phyloP scores from a whole-genome alignment of 2,329 filamentous ascomycete genomes.

The Zarea fungicola region DNA sequence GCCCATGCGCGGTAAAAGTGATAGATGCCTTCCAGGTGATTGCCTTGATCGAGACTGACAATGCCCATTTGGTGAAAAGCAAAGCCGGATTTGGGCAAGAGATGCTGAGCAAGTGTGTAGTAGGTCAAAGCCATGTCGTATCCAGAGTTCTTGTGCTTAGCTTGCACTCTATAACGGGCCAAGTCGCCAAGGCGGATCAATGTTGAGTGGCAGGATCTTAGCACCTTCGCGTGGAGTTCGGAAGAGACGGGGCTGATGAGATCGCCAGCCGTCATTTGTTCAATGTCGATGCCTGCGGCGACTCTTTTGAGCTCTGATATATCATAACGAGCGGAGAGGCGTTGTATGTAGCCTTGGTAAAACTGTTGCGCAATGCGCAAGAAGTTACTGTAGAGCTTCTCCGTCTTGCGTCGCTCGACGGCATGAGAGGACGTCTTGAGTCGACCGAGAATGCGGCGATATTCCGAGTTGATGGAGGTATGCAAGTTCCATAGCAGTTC shows the following conservation, averaged over 20 bases:
- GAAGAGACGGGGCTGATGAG: conserved; percentile 40
- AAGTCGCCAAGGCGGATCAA: conserved; percentile 87
- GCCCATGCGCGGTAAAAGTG: conserved; percentile 81
- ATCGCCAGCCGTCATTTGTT: conserved; percentile 37
- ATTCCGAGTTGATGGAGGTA: conserved; percentile 69
- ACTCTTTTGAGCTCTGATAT: conserved; percentile 45
- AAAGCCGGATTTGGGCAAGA: conserved; percentile 73
- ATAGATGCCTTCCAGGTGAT: conserved; percentile 82
- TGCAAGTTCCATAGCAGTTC: conserved; percentile 73
- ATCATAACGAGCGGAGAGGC: conserved; percentile 59
- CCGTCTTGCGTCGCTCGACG: conserved; percentile 68
- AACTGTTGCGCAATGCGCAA: conserved; percentile 84
- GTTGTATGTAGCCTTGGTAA: conserved; percentile 80
- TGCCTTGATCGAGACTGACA: conserved; percentile 69
- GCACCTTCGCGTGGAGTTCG: conserved; percentile 53
- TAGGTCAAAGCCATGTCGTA: conserved; percentile 79
- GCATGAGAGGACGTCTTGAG: conserved; percentile 46
- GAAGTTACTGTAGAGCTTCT: conserved; percentile 77
- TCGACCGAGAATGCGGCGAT: conserved; percentile 62
- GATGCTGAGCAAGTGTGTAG: conserved; percentile 73
- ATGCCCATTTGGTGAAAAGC: conserved; percentile 90
- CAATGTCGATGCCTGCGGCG: conserved; percentile 36
- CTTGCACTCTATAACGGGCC: conserved; percentile 75
- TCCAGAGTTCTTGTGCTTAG: conserved; percentile 66
- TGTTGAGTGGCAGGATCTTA: conserved; percentile 73